Base-by-base conservation (phyloP, 345 rosid species). In the Jatropha curcas region DNA sequence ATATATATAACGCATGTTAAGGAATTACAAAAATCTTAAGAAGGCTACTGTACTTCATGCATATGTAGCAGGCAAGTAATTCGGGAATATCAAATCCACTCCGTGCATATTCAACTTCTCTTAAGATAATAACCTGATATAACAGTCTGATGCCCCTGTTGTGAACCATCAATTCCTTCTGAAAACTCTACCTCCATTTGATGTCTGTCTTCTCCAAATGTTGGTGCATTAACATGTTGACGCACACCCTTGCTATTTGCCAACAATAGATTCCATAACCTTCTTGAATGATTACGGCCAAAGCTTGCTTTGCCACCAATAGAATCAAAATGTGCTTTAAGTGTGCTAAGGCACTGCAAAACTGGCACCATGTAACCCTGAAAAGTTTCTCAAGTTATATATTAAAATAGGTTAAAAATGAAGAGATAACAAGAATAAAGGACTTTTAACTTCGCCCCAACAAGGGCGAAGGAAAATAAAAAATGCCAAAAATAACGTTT, bases 361-460 rank as follows among this genome's bases (percentile, higher is more conserved):
- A 91, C 91, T 53, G 94, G 88, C 65, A 76, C 80, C 94, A 89
- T 85, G 52, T 88, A 67, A 41, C 97, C 92, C 97, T 91, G 88
- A 69, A 72, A 62, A 74, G 69, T 41, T 73, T 70, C 56, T 62
- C 76, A 71, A 67, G 73, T 73, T 60, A 85, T 82, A 56, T 78
- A 41, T 50, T 28, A 73, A 67, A 68, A 70, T 33, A 64, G 27
- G 37, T 50, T 16, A 46, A 67, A 43, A 60, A 65, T 10, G 4
- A 24, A 50, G 52, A 71, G 60, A 39, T 48, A 41, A 55, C 2
- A 13, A 35, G 28, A 22, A 69, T 27, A 31, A 33, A 25, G 19
- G 30, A 22, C 58, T 45, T 67, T 31, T 62, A 56, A 17, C 37
- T 27, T 34, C 65, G 17, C 53, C 17, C 12, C 33, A 65, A 58